Conservation (phyloP, 179 eudicot genomes). For the Beta corolliflora region DNA sequence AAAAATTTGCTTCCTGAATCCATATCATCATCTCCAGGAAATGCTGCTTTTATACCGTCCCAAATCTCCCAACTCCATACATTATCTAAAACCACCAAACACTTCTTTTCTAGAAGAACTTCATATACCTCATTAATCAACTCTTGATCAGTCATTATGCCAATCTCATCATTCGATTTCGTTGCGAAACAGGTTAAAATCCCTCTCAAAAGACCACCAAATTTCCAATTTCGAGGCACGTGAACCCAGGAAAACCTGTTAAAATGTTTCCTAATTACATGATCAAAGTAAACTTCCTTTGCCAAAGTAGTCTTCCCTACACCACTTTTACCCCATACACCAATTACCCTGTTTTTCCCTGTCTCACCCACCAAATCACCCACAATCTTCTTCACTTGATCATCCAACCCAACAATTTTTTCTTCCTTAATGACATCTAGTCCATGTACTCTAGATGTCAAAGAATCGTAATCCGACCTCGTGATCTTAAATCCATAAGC, state of each 20-base stretch:
- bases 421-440: conserved; percentile 21
- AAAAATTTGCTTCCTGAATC: conserved; percentile 31
- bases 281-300: conserved; percentile 27
- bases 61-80: conserved; percentile 33
- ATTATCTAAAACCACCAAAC: conserved; percentile 39
- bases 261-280: conserved; percentile 27
- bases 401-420: conserved; percentile 25
- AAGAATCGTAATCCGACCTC: conserved; percentile 13
- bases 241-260: conserved; percentile 32
- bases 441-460: background rate
- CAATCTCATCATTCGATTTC: conserved; percentile 24
- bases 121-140: conserved; percentile 27
- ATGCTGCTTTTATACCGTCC: conserved; percentile 29
- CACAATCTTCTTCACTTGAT: conserved; percentile 32
- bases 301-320: conserved; percentile 37
- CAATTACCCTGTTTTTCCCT: conserved; percentile 25
- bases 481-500: conserved; percentile 37
- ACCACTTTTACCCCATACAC: conserved; percentile 33
- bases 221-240: conserved; percentile 18
- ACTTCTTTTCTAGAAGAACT: conserved; percentile 30
- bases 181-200: conserved; percentile 24
- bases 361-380: conserved; percentile 19
- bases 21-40: conserved; percentile 29
- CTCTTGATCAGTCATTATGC: conserved; percentile 22
- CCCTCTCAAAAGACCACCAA: conserved; percentile 17